These are phyloP conservation scores for Bipolaris cookei DNA, from an alignment of 2,329 filamentous ascomycete species.

Conservation along the genomic window DNA sequence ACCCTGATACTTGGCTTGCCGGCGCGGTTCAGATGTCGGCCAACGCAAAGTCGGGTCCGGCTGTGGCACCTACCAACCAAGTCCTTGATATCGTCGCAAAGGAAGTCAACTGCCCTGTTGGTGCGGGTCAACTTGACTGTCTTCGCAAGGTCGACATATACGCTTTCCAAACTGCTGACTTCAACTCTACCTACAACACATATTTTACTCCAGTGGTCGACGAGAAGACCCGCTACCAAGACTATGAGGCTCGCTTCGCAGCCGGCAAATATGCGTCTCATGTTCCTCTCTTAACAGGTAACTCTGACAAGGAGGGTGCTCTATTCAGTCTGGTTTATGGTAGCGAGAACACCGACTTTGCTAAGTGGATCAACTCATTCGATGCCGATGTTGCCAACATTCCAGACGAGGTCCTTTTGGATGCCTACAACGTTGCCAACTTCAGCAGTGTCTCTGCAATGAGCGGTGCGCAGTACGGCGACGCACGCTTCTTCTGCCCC, in stretches of 20 bases:
- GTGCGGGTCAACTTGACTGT: constrained; percentile 29
- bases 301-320: constrained; percentile 36
- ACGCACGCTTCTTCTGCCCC: constrained; percentile 56
- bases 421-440: constrained; percentile 47
- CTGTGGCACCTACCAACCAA: constrained; percentile 27
- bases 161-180: constrained; percentile 33
- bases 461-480: constrained; percentile 54
- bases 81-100: constrained; percentile 34
- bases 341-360: constrained; percentile 43
- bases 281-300: constrained; percentile 35
- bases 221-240: constrained; percentile 30
- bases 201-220: constrained; percentile 34
- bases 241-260: constrained; percentile 31
- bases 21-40: constrained; percentile 36
- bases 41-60: constrained; percentile 35
- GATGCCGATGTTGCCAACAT: constrained; percentile 52
- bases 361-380: constrained; percentile 55
- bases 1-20: constrained; percentile 28
- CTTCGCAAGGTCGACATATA: constrained; percentile 31
- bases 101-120: constrained; percentile 30
- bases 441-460: constrained; percentile 49
- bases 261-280: constrained; percentile 36
- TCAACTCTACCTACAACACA: constrained; percentile 34
- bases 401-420: constrained; percentile 42
- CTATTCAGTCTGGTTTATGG: constrained; percentile 36